These are phyloP conservation scores for Amanita jacksonii DNA, from an alignment of 768 basidiomycete species.

Conservation along the genomic window DNA sequence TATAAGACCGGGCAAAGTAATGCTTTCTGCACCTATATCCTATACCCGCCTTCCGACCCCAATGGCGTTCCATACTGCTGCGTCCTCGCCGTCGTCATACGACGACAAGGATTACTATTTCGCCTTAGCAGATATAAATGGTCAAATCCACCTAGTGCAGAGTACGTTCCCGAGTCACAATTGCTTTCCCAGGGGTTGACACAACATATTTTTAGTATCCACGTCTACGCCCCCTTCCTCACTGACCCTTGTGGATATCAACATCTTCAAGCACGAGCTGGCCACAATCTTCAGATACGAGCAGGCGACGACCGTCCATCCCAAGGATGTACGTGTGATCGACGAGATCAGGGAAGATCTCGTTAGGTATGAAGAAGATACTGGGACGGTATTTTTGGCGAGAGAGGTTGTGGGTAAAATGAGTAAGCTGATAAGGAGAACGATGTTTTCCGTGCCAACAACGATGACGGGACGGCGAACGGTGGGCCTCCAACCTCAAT, in stretches of 20 bases:
- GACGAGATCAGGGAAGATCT: conserved; percentile 39
- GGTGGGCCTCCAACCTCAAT: too few relatives aligned
- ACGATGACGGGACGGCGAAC: too few relatives aligned
- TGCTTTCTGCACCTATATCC: neutral
- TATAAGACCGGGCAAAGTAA: too few relatives aligned
- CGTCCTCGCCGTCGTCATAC: conserved; percentile 9
- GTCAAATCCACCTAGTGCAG: conserved; percentile 56
- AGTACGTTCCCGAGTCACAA: conserved; percentile 32
- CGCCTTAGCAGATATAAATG: conserved; percentile 48
- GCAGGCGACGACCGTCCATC: conserved; percentile 35
- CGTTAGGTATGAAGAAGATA: conserved; percentile 49
- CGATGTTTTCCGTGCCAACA: neutral
- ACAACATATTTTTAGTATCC: conserved; percentile 22
- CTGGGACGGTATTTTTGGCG: conserved; percentile 49
- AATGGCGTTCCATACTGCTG: conserved; percentile 22
- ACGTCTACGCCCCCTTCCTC: conserved; percentile 31
- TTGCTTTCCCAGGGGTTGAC: conserved; percentile 6
- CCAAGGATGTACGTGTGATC: conserved; percentile 40
- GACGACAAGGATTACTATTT: conserved; percentile 25
- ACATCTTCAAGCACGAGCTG: conserved; percentile 52
- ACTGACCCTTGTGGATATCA: conserved; percentile 38
- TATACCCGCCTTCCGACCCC: neutral
- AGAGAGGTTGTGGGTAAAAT: conserved; percentile 38
- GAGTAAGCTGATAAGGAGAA: conserved; percentile 22
- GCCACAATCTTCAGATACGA: conserved; percentile 53